phyloP scores from a whole-genome alignment of 2,329 filamentous ascomycete genomes.

The Diaporthe amygdali region DNA sequence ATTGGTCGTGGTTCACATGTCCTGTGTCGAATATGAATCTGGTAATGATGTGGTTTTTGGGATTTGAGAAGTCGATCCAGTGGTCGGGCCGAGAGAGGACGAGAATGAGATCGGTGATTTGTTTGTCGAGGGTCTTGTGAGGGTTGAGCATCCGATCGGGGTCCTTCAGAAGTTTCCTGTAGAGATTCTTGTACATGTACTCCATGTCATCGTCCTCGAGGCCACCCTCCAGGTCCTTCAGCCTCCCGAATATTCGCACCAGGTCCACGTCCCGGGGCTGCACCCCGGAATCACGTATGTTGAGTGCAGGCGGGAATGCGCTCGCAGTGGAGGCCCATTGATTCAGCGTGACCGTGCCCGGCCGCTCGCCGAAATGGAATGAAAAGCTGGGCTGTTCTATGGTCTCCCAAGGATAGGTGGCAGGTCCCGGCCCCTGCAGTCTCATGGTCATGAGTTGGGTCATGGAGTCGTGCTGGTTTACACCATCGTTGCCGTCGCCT shows the following conservation, averaged over 20 bases:
- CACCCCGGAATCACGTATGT: conserved; percentile 62
- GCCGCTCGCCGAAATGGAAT: conserved; percentile 68
- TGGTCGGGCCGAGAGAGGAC: conserved; percentile 67
- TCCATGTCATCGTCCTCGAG: conserved; percentile 63
- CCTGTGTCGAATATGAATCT: conserved; percentile 72
- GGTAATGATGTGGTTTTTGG: conserved; percentile 75
- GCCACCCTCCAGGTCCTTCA: conserved; percentile 62
- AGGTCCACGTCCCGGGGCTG: conserved; percentile 67
- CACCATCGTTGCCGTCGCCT: conserved; percentile 50
- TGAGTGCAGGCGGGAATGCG: conserved; percentile 58
- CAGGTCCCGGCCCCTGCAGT: conserved; percentile 47
- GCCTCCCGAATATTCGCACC: conserved; percentile 60
- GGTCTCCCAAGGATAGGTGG: conserved; percentile 68
- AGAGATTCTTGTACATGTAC: conserved; percentile 68
- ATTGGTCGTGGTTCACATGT: conserved; percentile 59
- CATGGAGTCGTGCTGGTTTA: conserved; percentile 60
- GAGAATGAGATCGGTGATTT: conserved; percentile 75
- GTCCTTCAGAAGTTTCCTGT: conserved; percentile 70
- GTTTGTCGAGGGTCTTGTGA: conserved; percentile 69
- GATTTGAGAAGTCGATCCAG: conserved; percentile 76
- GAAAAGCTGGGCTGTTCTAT: conserved; percentile 76
- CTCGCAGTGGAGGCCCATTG: conserved; percentile 69
- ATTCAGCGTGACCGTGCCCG: conserved; percentile 75
- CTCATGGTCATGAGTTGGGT: conserved; percentile 63
- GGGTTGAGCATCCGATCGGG: conserved; percentile 66